phyloP scores from a whole-genome alignment of 2,329 filamentous ascomycete genomes.

The Colletotrichum siamense region DNA sequence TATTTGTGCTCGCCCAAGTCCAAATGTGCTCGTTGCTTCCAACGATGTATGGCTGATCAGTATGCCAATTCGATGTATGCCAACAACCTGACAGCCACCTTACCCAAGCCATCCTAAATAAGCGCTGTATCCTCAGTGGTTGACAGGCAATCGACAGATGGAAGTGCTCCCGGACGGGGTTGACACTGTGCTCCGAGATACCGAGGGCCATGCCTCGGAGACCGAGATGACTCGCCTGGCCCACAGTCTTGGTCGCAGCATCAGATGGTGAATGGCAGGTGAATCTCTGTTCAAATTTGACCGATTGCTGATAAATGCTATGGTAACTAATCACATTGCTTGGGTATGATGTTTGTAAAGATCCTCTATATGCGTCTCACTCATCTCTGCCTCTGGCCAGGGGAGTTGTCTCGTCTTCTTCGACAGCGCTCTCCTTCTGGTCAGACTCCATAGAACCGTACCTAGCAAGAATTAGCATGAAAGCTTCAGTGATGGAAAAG shows the following conservation, averaged over 20 bases:
- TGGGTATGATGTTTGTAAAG: background rate
- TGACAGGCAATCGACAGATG: background rate
- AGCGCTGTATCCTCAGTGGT: background rate
- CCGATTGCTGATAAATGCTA: background rate
- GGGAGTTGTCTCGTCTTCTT: background rate
- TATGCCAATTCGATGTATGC: background rate
- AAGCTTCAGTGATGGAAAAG: background rate
- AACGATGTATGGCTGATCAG: background rate
- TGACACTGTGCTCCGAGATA: background rate
- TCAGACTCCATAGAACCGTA: conserved; percentile 14
- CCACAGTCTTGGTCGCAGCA: background rate
- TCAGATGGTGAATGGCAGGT: background rate
- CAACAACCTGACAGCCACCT: rapidly evolving
- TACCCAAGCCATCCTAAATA: background rate
- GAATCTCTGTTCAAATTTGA: background rate
- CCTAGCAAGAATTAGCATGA: background rate
- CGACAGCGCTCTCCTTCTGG: background rate
- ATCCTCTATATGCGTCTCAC: background rate
- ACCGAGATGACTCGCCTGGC: background rate
- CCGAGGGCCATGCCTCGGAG: background rate
- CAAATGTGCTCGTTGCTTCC: background rate
- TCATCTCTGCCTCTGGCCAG: background rate
- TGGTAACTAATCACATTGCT: background rate
- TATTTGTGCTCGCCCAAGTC: background rate
- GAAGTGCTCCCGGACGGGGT: background rate